Conservation (phyloP, 805 yeast genomes). For the Candida taoyuanica region DNA sequence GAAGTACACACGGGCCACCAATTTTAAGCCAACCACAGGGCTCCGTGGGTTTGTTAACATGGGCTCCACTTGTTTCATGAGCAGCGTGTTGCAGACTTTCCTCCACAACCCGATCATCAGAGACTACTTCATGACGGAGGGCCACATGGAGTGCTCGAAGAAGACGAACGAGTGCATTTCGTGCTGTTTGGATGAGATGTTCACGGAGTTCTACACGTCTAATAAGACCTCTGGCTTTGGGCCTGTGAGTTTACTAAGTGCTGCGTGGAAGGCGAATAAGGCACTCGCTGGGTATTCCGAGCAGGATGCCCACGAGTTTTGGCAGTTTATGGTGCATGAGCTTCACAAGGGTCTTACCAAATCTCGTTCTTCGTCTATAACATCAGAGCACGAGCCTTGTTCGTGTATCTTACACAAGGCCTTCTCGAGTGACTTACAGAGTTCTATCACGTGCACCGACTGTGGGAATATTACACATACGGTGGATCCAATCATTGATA, state of each 20-base stretch:
- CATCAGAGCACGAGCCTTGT: conserved; percentile 37
- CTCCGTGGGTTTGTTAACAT: conserved; percentile 84
- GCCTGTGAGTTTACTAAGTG: conserved; percentile 70
- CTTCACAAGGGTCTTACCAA: conserved; percentile 47
- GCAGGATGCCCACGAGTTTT: conserved; percentile 98
- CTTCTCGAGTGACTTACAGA: conserved; percentile 79
- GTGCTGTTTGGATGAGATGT: conserved; percentile 79
- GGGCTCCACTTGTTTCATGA: conserved; percentile 98
- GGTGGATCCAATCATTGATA: conserved; percentile 84
- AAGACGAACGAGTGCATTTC: conserved; percentile 55
- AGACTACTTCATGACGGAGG: conserved; percentile 69
- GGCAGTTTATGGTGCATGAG: conserved; percentile 87
- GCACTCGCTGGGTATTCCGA: conserved; percentile 92
- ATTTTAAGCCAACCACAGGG: conserved; percentile 62
- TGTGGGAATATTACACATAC: conserved; percentile 59
- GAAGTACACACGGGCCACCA: conserved; percentile 30
- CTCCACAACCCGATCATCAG: conserved; percentile 88
- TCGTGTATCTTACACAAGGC: conserved; percentile 77
- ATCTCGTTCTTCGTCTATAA: conserved; percentile 14
- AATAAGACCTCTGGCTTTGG: conserved; percentile 66
- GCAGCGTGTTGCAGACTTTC: conserved; percentile 83
- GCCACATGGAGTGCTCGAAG: conserved; percentile 54
- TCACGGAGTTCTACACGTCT: conserved; percentile 68
- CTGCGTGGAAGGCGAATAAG: conserved; percentile 83
- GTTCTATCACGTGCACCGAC: conserved; percentile 67